Percentiles rank a stretch among this genome's conserved stretches.
Conservation (phyloP, 2,329 filamentous ascomycete species). For the Phoma sp. region DNA sequence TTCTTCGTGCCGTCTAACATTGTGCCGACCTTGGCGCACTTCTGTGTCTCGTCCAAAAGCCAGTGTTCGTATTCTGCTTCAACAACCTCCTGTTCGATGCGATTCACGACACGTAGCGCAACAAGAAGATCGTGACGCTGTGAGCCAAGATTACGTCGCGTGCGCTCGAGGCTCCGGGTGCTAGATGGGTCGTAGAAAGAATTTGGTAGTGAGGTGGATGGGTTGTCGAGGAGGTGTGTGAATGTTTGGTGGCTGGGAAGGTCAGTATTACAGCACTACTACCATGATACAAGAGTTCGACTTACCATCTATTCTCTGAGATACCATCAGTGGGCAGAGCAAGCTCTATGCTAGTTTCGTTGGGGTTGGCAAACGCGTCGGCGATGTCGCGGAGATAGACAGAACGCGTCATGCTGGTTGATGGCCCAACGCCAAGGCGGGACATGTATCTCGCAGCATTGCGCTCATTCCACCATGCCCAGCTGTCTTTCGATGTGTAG, state of each 20-base stretch:
- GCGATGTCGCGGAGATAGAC: conserved; percentile 85
- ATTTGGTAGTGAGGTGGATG: conserved; percentile 19
- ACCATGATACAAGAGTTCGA: neutral
- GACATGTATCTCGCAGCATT: conserved; percentile 81
- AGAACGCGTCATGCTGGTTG: conserved; percentile 80
- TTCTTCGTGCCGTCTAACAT: conserved; percentile 52
- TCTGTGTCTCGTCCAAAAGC: conserved; percentile 77
- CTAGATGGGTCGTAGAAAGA: conserved; percentile 32
- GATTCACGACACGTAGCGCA: conserved; percentile 87
- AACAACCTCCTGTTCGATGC: conserved; percentile 83
- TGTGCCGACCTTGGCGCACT: conserved; percentile 70
- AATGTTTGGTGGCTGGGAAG: conserved; percentile 44
- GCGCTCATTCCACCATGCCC: conserved; percentile 85
- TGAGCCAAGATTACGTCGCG: conserved; percentile 80
- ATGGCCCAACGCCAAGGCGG: conserved; percentile 78
- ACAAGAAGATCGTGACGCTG: conserved; percentile 92
- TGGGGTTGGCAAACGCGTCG: conserved; percentile 58
- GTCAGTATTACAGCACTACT: conserved; percentile 12
- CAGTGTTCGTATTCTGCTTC: conserved; percentile 92
- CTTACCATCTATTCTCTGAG: conserved; percentile 40
- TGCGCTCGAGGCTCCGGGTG: conserved; percentile 69
- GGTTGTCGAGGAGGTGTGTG: conserved; percentile 40
- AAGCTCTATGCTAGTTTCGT: conserved; percentile 37
- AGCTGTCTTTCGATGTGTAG: conserved; percentile 74
- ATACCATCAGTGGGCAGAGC: conserved; percentile 21